Base-by-base conservation (phyloP, 306 rosid genomes). In the Vigna mungo region DNA sequence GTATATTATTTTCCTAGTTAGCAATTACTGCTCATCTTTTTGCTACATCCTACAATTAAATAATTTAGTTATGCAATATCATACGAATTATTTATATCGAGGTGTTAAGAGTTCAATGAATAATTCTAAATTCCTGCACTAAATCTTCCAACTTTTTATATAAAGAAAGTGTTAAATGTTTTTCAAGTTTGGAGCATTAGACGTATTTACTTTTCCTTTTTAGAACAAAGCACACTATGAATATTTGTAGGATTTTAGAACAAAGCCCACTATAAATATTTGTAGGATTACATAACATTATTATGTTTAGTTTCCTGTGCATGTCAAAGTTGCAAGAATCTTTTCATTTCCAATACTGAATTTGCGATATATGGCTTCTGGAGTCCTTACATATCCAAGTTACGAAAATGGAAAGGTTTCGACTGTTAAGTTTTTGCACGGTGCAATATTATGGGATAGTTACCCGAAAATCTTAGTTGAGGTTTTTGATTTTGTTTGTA, bases 381-480 rank as follows among this genome's bases (percentile, higher is more conserved):
- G 7, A 71, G 43, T 63, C 64, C 27, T 23, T 16, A 43, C 36
- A 55, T 12, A 55, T 53, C 3, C 6, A 34, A 58, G 27, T 68
- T 5, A 68, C 74, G 32, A 74, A 46, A 51, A 8, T 30, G 10
- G 67, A 30, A 48, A 78, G 9, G n/a, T 59, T 47, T 47, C 30
- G 25, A 41, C 49, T 59, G 60, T 1, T 61, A 21, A 14, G 82
- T 65, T 17, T 17, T 66, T 84, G 79, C 59, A 80, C 21, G 82
- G 64, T 71, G 84, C 43, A 47, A 56, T 75, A 56, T 9, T 70
- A 80, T 55, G 75, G 56, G 79, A 39, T 62, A 3, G 18, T 13
- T 39, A 16, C 73, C 44, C 77, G 62, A 32, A 47, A 52, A 8
- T 47, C 18, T 11, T 8, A 17, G 62, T 44, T 46, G 27, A 27